Base-by-base conservation (phyloP, 331 rosid genomes). In the Rhamnella rubrinervis region DNA sequence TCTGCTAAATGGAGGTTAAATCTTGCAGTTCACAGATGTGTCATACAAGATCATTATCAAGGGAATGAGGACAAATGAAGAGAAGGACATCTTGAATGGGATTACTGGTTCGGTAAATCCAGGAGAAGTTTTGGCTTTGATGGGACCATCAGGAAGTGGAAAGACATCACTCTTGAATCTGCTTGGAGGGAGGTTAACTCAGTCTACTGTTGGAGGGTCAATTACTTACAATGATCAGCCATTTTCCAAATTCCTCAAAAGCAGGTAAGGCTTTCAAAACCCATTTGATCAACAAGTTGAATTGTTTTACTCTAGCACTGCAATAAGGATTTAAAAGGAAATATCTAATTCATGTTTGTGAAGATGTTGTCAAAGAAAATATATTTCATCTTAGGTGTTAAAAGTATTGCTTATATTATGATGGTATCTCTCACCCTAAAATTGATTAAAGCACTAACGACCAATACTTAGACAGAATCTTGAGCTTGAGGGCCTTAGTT, bases 121-220 rank as follows among this genome's bases (percentile, higher is more conserved):
- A 2, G 96, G 99, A 4, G 99, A 95, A 71, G 96, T 95, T 71
- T 81, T 95, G 80, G 99, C 99, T 26, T 63, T 95, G 66, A 95
- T 95, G 99, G 99, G 99, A 6, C 99, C 99, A 18, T 95, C 97
- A 8, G 97, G 99, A 63, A 89, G 99, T 78, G 99, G 99, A 71
- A 95, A 95, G 60, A 90, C 99, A 49, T 83, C 93, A 18, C 86
- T 95, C 37, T 82, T 95, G 39, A 91, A 79, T 80, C 82, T 95
- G 47, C 90, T 95, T 23, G 96, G 99, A 66, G 93, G 93, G 38
- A 82, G 96, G 73, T 9, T 75, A 60, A 47, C 31, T 12, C 86
- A 81, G 63, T 55, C 88, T 56, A 62, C 79, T 4, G 80, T 68
- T 52, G 75, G 85, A 9, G 97, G 99, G 39, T 86, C 92, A 18